Base-by-base conservation (phyloP, 2,329 filamentous ascomycete genomes). In the Trichophyton mentagrophytes region DNA sequence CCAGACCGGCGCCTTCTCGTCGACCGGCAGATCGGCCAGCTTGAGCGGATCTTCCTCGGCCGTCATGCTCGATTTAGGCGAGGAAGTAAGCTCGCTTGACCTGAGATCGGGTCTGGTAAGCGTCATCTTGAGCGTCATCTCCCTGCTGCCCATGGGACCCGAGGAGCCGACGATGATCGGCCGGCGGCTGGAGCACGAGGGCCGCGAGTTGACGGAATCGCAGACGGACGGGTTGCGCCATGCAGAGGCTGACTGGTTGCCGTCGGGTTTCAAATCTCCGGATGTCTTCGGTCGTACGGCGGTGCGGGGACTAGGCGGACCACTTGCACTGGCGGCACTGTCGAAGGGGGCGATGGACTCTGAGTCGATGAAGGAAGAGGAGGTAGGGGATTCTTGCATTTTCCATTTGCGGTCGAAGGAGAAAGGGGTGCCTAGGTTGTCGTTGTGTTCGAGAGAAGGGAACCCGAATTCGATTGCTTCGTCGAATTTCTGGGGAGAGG, bases 51-150 rank as follows among this genome's bases (percentile, higher is more conserved):
- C 78, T 65, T 79, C 72, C 64, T 79, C 72, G 65, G 76, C 63
- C 36, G 76, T 30, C 33, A 38, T 76, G 67, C 86, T 82, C 8
- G 33, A 13, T 17, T 38, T 42, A 15, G 59, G 59, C 4, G 62
- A 63, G 15, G 61, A 22, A 3, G 53, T 27, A 9, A 59, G 20
- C n/a, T 69, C 70, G 13, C 68, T 64, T 15, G 68, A 60, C 38
- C 90, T 85, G 56, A 97, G 80, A 70, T 97, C 92, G 0, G 90
- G 89, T 55, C 91, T 81, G 2, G 93, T 97, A 60, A 97, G 80
- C 0, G 92, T 97, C 90, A 97, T 95, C 57, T 91, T 88, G 57
- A 97, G 76, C 2, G 93, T 97, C 91, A 96, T 96, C 72, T 97
- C 91, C 38, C 91, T 82, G 60, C 83, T 86, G 38, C 81, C 79